Evolutionary conservation across 306 rosid genomes (phyloP).

Genomic region (Vigna reflexopilosa): DNA sequence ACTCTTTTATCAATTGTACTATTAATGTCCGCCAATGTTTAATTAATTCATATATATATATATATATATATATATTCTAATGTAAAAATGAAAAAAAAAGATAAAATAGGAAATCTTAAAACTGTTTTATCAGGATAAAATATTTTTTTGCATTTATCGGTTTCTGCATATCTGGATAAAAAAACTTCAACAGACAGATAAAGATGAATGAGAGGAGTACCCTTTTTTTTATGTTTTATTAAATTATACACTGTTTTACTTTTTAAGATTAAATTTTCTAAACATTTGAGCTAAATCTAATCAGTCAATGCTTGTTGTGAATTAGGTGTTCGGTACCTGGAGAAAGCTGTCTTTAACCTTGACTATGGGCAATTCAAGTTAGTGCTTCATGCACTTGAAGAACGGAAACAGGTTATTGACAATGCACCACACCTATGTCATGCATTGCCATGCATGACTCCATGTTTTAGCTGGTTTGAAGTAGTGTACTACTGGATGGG

Average conservation of each 20-base stretch:
- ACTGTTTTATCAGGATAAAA: too few relatives aligned
- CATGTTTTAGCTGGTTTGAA: conserved; percentile 96
- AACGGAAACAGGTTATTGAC: conserved; percentile 91
- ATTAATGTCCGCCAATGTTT: too few relatives aligned
- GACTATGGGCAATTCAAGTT: conserved; percentile 95
- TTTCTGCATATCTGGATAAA: too few relatives aligned
- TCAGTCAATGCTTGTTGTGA: conserved; percentile 36
- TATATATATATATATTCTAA: too few relatives aligned
- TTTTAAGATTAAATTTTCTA: neutral
- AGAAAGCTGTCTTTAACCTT: conserved; percentile 93
- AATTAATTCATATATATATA: too few relatives aligned
- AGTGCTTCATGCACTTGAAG: conserved; percentile 97
- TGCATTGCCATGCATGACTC: conserved; percentile 98
- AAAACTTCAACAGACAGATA: too few relatives aligned
- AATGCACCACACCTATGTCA: conserved; percentile 99
- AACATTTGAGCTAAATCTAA: conserved; percentile 31
- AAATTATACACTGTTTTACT: neutral
- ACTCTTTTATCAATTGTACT: too few relatives aligned
- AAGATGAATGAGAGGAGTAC: too few relatives aligned
- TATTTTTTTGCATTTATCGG: too few relatives aligned
- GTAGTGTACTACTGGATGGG: conserved; percentile 91
- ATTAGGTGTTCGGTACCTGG: conserved; percentile 95
- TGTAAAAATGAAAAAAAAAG: too few relatives aligned
- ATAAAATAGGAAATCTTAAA: too few relatives aligned
- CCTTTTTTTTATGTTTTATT: neutral